These are phyloP conservation scores for Myochromella boudieri DNA, from an alignment of 768 basidiomycete species.

Conservation along the genomic window DNA sequence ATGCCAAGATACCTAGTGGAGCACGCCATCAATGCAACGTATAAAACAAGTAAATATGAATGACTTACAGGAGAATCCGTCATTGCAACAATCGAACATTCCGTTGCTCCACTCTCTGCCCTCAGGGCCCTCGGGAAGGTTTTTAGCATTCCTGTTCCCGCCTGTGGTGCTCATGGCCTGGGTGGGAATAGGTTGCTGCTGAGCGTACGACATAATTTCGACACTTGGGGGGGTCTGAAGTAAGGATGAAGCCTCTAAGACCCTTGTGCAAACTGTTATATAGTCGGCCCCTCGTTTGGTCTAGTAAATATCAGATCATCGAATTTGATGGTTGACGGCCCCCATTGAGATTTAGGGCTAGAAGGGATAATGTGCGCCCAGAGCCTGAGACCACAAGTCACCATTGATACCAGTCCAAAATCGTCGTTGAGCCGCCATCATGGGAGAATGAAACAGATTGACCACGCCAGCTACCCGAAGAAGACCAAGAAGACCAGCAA, in stretches of 20 bases:
- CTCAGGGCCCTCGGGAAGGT: conserved; percentile 20
- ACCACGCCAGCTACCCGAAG: too few relatives aligned
- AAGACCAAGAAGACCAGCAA: too few relatives aligned
- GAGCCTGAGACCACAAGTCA: too few relatives aligned
- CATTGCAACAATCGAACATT: conserved; percentile 22
- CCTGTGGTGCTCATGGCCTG: conserved; percentile 20
- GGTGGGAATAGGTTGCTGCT: conserved; percentile 20
- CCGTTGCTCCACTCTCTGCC: conserved; percentile 30
- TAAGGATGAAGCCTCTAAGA: not conserved
- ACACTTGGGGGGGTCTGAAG: not conserved
- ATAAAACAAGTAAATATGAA: not conserved
- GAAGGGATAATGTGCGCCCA: too few relatives aligned
- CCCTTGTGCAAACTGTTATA: not conserved
- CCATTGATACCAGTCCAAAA: too few relatives aligned
- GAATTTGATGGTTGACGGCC: too few relatives aligned
- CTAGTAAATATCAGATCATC: too few relatives aligned
- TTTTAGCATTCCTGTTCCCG: conserved; percentile 26
- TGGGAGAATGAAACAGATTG: too few relatives aligned
- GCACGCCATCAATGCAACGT: not conserved
- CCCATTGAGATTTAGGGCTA: too few relatives aligned
- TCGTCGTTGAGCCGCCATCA: too few relatives aligned
- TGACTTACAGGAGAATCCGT: conserved; percentile 22
- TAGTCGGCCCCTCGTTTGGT: too few relatives aligned
- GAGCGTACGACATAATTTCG: not conserved
- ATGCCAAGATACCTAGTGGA: conserved; percentile 26